Conservation (phyloP, 768 basidiomycete genomes). For the Naematelia encephala region DNA sequence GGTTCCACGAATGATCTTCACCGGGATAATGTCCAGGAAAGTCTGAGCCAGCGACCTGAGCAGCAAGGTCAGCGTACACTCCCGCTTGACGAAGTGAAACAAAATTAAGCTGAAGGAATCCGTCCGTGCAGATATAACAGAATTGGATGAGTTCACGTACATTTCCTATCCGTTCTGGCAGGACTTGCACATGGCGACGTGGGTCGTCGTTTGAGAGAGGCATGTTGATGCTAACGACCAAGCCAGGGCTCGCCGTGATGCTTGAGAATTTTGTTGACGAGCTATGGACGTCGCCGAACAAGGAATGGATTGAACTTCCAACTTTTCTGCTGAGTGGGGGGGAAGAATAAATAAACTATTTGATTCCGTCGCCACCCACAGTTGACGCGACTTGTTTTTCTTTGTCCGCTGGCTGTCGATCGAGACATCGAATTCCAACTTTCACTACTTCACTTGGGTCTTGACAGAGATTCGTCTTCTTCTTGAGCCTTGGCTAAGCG, state of each 20-base stretch:
- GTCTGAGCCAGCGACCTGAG: conserved; percentile 77
- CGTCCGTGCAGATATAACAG: background rate
- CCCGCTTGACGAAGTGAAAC: background rate
- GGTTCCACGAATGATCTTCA: conserved; percentile 81
- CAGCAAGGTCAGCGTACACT: background rate
- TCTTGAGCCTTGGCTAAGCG: too few species aligned
- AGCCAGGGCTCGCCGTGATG: too few species aligned
- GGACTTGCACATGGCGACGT: conserved; percentile 43
- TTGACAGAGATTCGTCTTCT: too few species aligned
- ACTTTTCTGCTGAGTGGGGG: conserved; percentile 4
- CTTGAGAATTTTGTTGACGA: too few species aligned
- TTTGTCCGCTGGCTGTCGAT: background rate
- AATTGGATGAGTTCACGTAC: conserved; percentile 16
- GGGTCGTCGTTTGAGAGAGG: conserved; percentile 26
- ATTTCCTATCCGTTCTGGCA: conserved; percentile 40
- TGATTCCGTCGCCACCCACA: background rate
- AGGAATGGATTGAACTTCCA: conserved; percentile 3
- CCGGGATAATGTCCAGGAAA: conserved; percentile 84
- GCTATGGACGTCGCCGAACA: background rate
- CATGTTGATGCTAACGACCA: too few species aligned
- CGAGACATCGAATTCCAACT: too few species aligned
- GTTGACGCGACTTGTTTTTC: conserved; percentile 12
- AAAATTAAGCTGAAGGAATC: background rate
- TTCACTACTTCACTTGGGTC: too few species aligned
- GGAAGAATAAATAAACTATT: background rate